Conservation (phyloP, 2,329 filamentous ascomycete genomes). For the Ophiognomonia clavigignenti-juglandacearum region DNA sequence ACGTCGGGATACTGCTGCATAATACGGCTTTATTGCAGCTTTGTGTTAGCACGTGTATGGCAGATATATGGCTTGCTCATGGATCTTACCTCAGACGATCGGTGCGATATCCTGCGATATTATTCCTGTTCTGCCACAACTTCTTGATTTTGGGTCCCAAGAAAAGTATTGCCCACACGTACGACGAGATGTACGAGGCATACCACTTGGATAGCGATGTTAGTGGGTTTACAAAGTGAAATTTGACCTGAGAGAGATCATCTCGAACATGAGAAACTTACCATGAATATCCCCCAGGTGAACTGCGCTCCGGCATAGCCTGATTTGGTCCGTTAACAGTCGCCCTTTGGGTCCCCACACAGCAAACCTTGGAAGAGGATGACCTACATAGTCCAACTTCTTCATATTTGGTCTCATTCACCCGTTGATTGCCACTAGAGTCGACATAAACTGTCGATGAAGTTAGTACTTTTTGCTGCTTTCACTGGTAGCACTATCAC, state of each 20-base stretch:
- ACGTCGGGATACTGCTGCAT: conserved; percentile 10
- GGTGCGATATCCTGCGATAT: conserved; percentile 1
- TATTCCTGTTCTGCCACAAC: conserved; percentile 9
- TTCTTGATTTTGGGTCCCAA: conserved; percentile 7
- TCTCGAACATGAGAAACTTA: background rate
- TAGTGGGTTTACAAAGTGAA: background rate
- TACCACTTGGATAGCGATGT: conserved; percentile 8
- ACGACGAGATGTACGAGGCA: conserved; percentile 12
- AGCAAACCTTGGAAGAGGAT: background rate
- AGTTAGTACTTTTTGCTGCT: background rate
- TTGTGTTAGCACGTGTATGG: background rate
- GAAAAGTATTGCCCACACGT: conserved; percentile 12
- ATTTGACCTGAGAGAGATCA: background rate
- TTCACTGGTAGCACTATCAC: too few relatives aligned
- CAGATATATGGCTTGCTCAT: background rate
- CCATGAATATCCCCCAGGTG: conserved; percentile 19
- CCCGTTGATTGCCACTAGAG: conserved; percentile 6
- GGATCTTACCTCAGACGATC: conserved; percentile 10
- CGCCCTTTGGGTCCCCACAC: background rate
- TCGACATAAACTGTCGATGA: conserved; percentile 5
- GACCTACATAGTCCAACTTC: conserved; percentile 15
- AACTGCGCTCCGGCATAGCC: conserved; percentile 17
- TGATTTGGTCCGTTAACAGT: background rate
- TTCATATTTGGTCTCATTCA: conserved; percentile 19
- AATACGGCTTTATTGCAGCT: background rate